Evolutionary conservation across 371 early-diverging fungal species (phyloP).

Genomic region (Saksenaea oblongispora): DNA sequence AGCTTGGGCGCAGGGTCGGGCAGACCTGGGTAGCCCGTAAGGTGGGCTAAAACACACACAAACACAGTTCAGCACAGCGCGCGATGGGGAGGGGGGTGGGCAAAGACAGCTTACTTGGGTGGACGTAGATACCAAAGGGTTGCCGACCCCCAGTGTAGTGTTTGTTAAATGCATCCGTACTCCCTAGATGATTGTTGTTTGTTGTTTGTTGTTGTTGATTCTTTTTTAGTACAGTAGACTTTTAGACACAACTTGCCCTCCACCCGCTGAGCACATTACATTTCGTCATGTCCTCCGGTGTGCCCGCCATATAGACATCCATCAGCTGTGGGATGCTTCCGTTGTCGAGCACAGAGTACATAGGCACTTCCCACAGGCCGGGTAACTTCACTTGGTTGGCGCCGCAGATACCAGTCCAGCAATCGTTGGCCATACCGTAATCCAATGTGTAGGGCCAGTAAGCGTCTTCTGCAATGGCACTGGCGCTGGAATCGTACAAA

Average conservation of each 20-base stretch:
- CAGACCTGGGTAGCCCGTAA: conserved; percentile 41
- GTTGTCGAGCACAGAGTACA: conserved; percentile 51
- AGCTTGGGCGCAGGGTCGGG: conserved; percentile 38
- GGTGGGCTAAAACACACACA: conserved; percentile 35
- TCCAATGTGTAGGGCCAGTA: conserved; percentile 79
- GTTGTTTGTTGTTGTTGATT: background rate
- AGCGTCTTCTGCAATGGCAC: conserved; percentile 47
- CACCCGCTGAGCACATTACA: conserved; percentile 35
- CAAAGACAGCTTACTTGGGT: conserved; percentile 39
- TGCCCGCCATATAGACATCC: conserved; percentile 66
- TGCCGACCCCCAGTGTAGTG: conserved; percentile 64
- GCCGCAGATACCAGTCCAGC: conserved; percentile 58
- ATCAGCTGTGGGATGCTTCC: conserved; percentile 53
- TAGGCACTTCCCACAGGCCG: conserved; percentile 76
- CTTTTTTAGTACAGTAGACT: background rate
- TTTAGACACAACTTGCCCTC: background rate
- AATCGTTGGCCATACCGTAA: conserved; percentile 69
- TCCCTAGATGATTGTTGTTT: conserved; percentile 30
- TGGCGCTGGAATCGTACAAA: conserved; percentile 64
- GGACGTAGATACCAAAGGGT: conserved; percentile 71
- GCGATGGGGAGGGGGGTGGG: no score
- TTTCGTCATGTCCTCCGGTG: conserved; percentile 37
- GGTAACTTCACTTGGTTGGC: conserved; percentile 45
- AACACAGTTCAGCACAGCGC: background rate
- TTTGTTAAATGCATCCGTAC: conserved; percentile 48